These are phyloP conservation scores for Scheffersomyces coipomensis DNA, from an alignment of 805 yeast genomes.

Conservation along the genomic window DNA sequence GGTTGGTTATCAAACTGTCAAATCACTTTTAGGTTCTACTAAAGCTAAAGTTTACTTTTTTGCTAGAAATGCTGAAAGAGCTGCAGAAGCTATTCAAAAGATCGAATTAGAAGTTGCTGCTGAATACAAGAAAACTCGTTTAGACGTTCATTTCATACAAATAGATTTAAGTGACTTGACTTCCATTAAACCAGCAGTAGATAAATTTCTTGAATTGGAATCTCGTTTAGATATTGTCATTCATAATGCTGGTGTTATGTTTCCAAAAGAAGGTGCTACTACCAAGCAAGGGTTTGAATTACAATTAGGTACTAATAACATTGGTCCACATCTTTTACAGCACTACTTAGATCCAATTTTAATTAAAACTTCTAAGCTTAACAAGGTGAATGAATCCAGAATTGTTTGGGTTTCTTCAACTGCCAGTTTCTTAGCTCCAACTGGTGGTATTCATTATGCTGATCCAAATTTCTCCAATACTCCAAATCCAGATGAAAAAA, in stretches of 20 bases:
- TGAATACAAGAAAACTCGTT: constrained; percentile 5
- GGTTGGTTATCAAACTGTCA: constrained; percentile 24
- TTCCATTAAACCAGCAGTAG: constrained; percentile 36
- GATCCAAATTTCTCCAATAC: constrained; percentile 23
- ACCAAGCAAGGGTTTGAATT: constrained; percentile 44
- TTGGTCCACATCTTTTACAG: constrained; percentile 48
- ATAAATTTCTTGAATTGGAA: constrained; percentile 12
- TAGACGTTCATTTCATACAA: constrained; percentile 12
- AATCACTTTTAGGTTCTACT: constrained; percentile 22
- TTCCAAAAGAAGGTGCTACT: constrained; percentile 25
- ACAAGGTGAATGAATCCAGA: constrained; percentile 26
- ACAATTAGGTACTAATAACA: constrained; percentile 45
- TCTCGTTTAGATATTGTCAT: constrained; percentile 17
- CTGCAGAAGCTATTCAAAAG: constrained; percentile 20
- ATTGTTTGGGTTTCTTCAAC: constrained; percentile 46
- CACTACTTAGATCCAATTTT: constrained; percentile 36
- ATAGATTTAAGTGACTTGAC: constrained; percentile 42
- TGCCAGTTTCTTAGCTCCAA: constrained; percentile 27
- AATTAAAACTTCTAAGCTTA: constrained; percentile 23
- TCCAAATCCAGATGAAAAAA: constrained; percentile 8
- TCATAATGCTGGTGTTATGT: constrained; percentile 25
- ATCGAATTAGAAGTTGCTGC: constrained; percentile 19
- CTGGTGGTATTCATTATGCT: constrained; percentile 31
- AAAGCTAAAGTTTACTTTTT: constrained; percentile 32
- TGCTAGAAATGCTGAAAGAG: constrained; percentile 31